Conservation (phyloP, 2,329 filamentous ascomycete species). For the Fusarium paranaense region DNA sequence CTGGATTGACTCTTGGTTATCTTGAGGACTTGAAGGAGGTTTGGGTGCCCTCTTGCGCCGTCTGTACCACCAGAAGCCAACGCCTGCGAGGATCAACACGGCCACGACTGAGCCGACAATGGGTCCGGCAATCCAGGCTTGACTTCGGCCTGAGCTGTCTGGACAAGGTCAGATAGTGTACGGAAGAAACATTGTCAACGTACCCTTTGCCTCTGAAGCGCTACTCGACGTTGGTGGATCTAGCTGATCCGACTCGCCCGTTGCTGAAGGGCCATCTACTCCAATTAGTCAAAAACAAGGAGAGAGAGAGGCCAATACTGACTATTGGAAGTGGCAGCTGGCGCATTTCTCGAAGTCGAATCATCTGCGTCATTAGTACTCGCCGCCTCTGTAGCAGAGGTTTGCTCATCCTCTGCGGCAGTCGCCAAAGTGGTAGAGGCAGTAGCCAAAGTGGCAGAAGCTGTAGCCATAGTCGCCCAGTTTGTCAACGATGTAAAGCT, state of each 20-base stretch:
- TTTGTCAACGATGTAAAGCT: background rate
- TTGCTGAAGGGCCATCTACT: background rate
- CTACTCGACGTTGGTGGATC: background rate
- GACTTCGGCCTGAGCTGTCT: background rate
- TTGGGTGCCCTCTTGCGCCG: background rate
- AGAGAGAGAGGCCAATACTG: background rate
- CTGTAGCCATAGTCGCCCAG: background rate
- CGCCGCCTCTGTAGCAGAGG: background rate
- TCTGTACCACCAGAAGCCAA: background rate
- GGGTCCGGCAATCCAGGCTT: background rate
- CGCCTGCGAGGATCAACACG: background rate
- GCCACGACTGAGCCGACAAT: background rate
- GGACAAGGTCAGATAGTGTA: background rate
- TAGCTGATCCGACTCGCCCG: background rate
- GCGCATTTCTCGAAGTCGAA: background rate
- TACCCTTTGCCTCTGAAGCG: background rate
- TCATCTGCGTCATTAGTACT: background rate
- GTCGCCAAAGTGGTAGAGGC: background rate
- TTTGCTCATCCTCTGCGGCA: background rate
- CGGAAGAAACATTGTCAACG: background rate
- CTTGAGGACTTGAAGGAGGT: background rate
- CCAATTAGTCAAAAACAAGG: background rate
- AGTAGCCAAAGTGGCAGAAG: background rate
- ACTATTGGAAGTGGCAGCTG: background rate
- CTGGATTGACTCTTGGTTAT: background rate